phyloP scores from a whole-genome alignment of 2,329 filamentous ascomycete species.

The Fusarium anthophilum region DNA sequence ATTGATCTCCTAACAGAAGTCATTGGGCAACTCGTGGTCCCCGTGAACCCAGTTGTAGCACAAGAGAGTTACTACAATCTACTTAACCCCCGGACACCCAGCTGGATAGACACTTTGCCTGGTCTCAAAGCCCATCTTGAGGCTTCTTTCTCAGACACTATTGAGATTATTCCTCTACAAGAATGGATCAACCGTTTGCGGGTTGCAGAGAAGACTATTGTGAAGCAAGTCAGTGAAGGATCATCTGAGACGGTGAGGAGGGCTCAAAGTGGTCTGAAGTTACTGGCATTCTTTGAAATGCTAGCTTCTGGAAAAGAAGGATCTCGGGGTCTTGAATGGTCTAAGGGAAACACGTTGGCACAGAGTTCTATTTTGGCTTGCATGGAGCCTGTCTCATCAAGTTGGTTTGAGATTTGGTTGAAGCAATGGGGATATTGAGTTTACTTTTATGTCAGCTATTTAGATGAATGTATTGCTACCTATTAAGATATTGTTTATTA shows the following conservation, averaged over 20 bases:
- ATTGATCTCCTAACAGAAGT: not conserved
- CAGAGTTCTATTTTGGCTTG: not conserved
- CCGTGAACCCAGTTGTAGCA: not conserved
- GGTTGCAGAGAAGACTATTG: not conserved
- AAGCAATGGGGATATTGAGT: not conserved
- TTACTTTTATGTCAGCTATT: not conserved
- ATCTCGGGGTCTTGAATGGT: not conserved
- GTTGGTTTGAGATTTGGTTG: not conserved
- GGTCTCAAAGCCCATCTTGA: not conserved
- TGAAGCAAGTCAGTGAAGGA: not conserved
- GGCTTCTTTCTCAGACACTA: fast-evolving
- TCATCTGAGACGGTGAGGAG: not conserved
- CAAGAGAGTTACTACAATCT: not conserved
- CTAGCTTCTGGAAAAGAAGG: not conserved
- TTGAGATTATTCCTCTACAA: not conserved
- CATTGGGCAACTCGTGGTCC: not conserved
- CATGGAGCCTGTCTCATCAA: not conserved
- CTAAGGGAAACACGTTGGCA: not conserved
- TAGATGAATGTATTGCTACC: fast-evolving
- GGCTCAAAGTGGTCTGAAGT: not conserved
- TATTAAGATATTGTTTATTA: not conserved
- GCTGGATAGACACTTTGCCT: not conserved
- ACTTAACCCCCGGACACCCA: not conserved
- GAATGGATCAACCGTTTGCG: not conserved
- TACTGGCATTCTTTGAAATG: not conserved